Base-by-base conservation (phyloP, 208 protist species). In the Porcisia hertigi region DNA sequence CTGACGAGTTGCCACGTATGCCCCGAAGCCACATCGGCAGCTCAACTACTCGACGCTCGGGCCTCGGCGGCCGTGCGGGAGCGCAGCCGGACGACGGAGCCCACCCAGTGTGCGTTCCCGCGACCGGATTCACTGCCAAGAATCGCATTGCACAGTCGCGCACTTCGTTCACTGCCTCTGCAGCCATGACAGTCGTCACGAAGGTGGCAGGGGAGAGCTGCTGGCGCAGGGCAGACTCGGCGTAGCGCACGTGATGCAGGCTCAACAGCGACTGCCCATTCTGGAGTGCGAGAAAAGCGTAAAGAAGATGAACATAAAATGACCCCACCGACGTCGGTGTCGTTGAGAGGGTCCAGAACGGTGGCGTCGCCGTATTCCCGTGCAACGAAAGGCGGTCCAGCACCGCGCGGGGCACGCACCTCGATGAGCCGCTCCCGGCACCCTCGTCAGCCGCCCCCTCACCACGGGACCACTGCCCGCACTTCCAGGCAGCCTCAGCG, bases 131-230 rank as follows among this genome's bases (percentile, higher is more conserved):
- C n/a, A 30, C 58, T 43, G 20, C 73, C 20, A 36, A 45, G 77
- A 41, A 14, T 18, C 65, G 53, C 34, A 14, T 53, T 23, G 73
- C 80, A 64, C 84, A 89, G 23, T 84, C 73, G 12, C 81, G 78
- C 57, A 94, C 79, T 47, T 91, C 79, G 16, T 77, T 64, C 39
- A 94, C 59, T n/a, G 84, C 86, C 74, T 94, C 88, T 25, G 85
- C 80, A 3, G 83, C 78, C 16, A 92, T 36, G 55, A 92, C 76
- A 4, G 75, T 74, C 0, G 69, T 14, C 36, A 86, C 71, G 59
- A 86, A 84, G 18, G 79, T 86, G 3, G 80, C 79, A 1, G 83
- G 57, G n/a, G 81, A 76, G n/a, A 94, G 75, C 16, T 74, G 54
- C 16, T 52, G 67, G 3, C 59, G 55, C 41, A 94, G 76, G 52